Percentiles rank a stretch among this genome's conserved stretches.
phyloP scores from a whole-genome alignment of 805 yeast species.

The Metschnikowia amazonensis region DNA sequence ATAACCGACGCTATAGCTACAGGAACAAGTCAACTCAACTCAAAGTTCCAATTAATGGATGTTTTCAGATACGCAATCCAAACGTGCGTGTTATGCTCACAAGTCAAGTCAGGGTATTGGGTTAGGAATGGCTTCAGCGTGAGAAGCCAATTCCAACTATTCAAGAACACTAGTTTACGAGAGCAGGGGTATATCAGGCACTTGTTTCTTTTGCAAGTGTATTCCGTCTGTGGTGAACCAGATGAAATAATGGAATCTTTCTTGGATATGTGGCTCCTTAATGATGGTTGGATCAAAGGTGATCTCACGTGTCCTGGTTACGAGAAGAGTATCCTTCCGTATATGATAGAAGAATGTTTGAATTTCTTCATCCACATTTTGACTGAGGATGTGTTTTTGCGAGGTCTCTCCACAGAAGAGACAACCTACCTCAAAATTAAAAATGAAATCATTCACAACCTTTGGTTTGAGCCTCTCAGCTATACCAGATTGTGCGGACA shows the following conservation, averaged over 20 bases:
- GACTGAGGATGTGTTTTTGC: constrained; percentile 61
- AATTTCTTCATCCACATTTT: constrained; percentile 63
- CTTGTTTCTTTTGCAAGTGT: constrained; percentile 66
- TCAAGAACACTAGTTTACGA: constrained; percentile 71
- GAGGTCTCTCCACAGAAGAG: constrained; percentile 45
- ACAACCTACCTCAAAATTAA: constrained; percentile 49
- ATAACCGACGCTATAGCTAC: not conserved
- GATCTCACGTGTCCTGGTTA: constrained; percentile 20
- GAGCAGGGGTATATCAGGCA: constrained; percentile 84
- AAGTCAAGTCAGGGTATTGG: constrained; percentile 88
- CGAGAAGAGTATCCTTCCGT: constrained; percentile 48
- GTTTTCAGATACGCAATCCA: constrained; percentile 74
- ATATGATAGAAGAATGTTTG: constrained; percentile 77
- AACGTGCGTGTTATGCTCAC: constrained; percentile 72
- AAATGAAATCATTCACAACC: constrained; percentile 73
- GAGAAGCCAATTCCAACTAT: constrained; percentile 72
- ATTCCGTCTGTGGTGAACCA: constrained; percentile 48
- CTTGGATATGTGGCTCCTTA: constrained; percentile 66
- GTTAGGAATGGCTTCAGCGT: constrained; percentile 88
- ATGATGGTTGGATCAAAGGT: constrained; percentile 26
- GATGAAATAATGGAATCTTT: constrained; percentile 54
- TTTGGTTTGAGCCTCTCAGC: constrained; percentile 71
- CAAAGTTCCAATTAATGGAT: constrained; percentile 12
- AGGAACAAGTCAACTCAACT: not conserved
- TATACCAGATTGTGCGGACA: constrained; percentile 65